A percentile compares a stretch with the other conserved stretches of the same genome.
Evolutionary conservation across 306 rosid genomes (phyloP).

Genomic region (Luffa aegyptiaca): DNA sequence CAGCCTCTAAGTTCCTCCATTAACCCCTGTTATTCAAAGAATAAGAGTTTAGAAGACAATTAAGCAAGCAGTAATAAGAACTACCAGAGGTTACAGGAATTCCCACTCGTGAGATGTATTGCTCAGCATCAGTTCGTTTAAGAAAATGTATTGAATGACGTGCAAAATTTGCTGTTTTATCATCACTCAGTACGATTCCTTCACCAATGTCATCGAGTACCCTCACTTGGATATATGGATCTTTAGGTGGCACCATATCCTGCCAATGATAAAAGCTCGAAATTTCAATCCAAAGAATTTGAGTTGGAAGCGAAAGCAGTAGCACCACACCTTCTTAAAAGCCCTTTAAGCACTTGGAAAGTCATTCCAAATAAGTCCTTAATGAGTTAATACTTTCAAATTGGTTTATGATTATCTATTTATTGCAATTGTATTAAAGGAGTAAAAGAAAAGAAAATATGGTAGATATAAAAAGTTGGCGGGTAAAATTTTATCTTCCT

Average conservation of each 20-base stretch:
- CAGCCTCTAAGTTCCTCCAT: conserved; percentile 83
- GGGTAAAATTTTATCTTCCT: background rate
- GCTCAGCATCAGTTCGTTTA: conserved; percentile 88
- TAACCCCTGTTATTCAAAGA: conserved; percentile 46
- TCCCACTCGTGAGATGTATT: conserved; percentile 56
- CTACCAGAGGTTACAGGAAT: background rate
- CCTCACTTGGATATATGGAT: conserved; percentile 85
- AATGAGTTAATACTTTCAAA: too few species aligned
- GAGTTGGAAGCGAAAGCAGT: background rate
- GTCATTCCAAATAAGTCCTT: too few species aligned
- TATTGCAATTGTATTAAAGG: too few species aligned
- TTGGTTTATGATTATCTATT: too few species aligned
- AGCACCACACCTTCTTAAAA: too few species aligned
- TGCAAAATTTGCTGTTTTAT: conserved; percentile 68
- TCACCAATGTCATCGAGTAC: conserved; percentile 81
- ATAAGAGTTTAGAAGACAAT: background rate
- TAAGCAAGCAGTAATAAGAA: background rate
- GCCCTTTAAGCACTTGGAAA: too few species aligned
- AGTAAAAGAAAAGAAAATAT: background rate
- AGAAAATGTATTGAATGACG: conserved; percentile 86
- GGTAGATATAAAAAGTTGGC: too few species aligned
- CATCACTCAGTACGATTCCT: conserved; percentile 63
- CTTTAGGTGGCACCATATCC: conserved; percentile 99
- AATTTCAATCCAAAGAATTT: background rate
- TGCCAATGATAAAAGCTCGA: conserved; percentile 22